Percentiles rank a stretch among this genome's conserved stretches.
Conservation (phyloP, 441 rosid species). For the Mallotus japonicus region DNA sequence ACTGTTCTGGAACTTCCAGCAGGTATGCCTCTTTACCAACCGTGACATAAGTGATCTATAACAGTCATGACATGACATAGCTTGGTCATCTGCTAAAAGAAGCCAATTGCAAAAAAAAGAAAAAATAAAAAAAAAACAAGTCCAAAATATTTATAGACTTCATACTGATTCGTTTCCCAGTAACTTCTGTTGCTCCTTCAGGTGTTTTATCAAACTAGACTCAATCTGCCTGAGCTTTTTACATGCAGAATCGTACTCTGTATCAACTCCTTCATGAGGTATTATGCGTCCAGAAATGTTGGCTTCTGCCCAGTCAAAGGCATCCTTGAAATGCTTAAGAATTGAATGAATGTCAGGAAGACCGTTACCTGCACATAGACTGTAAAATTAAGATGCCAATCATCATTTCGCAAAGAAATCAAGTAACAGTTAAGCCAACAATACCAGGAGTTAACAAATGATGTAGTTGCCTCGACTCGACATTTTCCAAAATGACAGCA, state of each 20-base stretch:
- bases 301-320: constrained; percentile 97
- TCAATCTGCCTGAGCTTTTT: constrained; percentile 54
- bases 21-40: constrained; percentile 89
- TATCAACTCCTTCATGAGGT: constrained; percentile 86
- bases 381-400: constrained; percentile 31
- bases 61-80: constrained; percentile 25
- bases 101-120: constrained; percentile 13
- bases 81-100: constrained; percentile 31
- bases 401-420: background rate
- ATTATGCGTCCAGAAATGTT: constrained; percentile 77
- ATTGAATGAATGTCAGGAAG: constrained; percentile 57
- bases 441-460: constrained; percentile 77
- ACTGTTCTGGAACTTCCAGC: constrained; percentile 83
- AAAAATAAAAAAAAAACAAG: constrained; percentile 10
- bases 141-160: constrained; percentile 21
- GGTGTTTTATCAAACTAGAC: constrained; percentile 61
- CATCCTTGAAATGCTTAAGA: constrained; percentile 81
- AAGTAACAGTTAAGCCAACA: constrained; percentile 23
- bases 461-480: constrained; percentile 59
- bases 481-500: constrained; percentile 61
- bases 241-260: constrained; percentile 76
- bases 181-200: constrained; percentile 80
- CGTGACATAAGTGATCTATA: constrained; percentile 79
- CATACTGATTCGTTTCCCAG: constrained; percentile 86
- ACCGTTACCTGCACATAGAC: constrained; percentile 55